These are phyloP conservation scores for Fimicolochytrium jonesii DNA, from an alignment of 192 early-diverging fungal genomes.

Conservation along the genomic window DNA sequence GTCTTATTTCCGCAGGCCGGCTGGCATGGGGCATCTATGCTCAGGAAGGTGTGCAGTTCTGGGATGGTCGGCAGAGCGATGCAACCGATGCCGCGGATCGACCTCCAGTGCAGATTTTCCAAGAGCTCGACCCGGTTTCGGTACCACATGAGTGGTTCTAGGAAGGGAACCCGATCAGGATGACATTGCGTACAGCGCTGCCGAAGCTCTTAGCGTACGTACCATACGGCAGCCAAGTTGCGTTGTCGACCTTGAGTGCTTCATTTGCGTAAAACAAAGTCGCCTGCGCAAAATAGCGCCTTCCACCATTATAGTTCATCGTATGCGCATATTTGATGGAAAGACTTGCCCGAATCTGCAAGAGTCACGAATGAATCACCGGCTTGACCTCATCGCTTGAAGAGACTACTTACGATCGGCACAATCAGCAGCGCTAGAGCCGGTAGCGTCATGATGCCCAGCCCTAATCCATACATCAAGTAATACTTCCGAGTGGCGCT, in stretches of 20 bases:
- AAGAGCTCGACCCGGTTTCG: background rate
- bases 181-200: too few species aligned
- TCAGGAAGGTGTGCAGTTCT: background rate
- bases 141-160: conserved; percentile 10
- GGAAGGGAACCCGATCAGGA: too few species aligned
- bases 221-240: conserved; percentile 21
- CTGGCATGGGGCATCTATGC: conserved; percentile 16
- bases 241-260: conserved; percentile 1
- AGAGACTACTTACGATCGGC: conserved; percentile 19
- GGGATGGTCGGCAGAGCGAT: conserved; percentile 14
- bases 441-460: conserved; percentile 3
- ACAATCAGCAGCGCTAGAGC: conserved; percentile 6
- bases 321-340: conserved; percentile 12
- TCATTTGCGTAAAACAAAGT: conserved; percentile 5
- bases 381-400: too few species aligned
- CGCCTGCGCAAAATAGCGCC: conserved; percentile 12
- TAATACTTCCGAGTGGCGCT: conserved; percentile 12
- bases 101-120: background rate
- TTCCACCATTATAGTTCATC: conserved; percentile 16
- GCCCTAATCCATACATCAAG: conserved; percentile 1
- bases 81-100: conserved; percentile 9
- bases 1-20: conserved; percentile 19
- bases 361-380: too few species aligned
- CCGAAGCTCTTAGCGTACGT: too few species aligned
- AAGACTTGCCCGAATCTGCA: conserved; percentile 3